Evolutionary conservation across 1,139 yeast genomes (phyloP).

Genomic region (Taphrina wiesneri): DNA sequence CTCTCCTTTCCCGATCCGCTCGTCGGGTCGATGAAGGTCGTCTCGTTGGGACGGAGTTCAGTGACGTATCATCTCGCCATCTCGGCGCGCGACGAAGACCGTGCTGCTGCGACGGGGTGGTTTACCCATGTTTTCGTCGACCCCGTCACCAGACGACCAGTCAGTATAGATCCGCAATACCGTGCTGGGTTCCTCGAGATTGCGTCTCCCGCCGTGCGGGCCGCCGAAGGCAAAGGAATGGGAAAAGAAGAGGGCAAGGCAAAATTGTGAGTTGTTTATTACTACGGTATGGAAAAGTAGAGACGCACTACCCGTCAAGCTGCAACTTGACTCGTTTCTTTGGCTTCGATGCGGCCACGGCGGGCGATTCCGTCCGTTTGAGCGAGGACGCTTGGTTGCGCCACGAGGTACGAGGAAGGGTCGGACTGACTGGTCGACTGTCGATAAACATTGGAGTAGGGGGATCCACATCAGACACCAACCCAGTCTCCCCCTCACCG

Average conservation of each 20-base stretch:
- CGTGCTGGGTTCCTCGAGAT: slow-evolving; percentile 7
- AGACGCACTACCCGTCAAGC: neutral
- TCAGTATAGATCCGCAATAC: neutral
- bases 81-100: neutral
- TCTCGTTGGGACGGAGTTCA: slow-evolving; percentile 5
- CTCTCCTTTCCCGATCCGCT: slow-evolving; percentile 24
- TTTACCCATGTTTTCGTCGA: slow-evolving; percentile 30
- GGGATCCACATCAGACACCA: neutral
- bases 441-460: neutral
- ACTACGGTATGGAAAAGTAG: too few species aligned
- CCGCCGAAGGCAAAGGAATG: neutral
- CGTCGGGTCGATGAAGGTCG: slow-evolving; percentile 12
- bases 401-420: neutral
- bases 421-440: neutral
- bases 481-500: slow-evolving; percentile 2
- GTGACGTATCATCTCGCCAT: slow-evolving; percentile 29
- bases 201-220: neutral
- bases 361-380: neutral
- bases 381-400: neutral
- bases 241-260: neutral
- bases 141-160: slow-evolving; percentile 32
- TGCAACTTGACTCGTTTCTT: neutral
- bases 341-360: neutral
- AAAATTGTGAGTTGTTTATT: neutral
- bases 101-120: slow-evolving; percentile 23